A percentile compares a stretch with the other conserved stretches of the same genome.
phyloP scores from a whole-genome alignment of 2,329 filamentous ascomycete species.

The Trichoderma sp. region DNA sequence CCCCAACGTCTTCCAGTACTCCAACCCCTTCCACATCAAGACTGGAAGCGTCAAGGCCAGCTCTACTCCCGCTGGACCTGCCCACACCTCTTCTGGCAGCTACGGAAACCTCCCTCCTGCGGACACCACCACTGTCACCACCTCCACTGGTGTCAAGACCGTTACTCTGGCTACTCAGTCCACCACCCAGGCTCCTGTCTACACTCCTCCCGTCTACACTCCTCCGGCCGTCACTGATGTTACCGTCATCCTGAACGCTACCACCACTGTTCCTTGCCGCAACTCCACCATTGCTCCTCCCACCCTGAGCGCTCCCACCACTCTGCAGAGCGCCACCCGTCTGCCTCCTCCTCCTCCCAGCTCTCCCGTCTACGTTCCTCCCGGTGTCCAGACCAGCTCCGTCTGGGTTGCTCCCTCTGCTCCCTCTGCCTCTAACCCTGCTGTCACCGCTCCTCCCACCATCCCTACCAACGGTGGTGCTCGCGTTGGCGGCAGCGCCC shows the following conservation, averaged over 20 bases:
- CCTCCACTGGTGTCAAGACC: constrained; percentile 33
- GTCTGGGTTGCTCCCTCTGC: constrained; percentile 26
- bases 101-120: not conserved
- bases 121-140: constrained; percentile 31
- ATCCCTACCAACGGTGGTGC: constrained; percentile 28
- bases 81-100: constrained; percentile 21
- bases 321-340: constrained; percentile 25
- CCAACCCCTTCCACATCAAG: constrained; percentile 57
- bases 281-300: constrained; percentile 22
- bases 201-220: constrained; percentile 7
- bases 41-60: constrained; percentile 23
- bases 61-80: constrained; percentile 19
- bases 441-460: constrained; percentile 27
- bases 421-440: constrained; percentile 24
- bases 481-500: constrained; percentile 37
- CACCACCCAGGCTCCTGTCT: constrained; percentile 24
- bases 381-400: constrained; percentile 23
- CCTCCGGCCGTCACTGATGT: constrained; percentile 22
- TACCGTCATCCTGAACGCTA: constrained; percentile 23
- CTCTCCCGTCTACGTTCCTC: constrained; percentile 27
- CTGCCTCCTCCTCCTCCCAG: constrained; percentile 28
- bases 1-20: constrained; percentile 57
- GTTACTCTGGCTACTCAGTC: constrained; percentile 30
- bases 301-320: constrained; percentile 27
- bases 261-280: constrained; percentile 30